These are phyloP conservation scores for Trichomonas tenax DNA, from an alignment of 208 protist genomes.

Conservation along the genomic window DNA sequence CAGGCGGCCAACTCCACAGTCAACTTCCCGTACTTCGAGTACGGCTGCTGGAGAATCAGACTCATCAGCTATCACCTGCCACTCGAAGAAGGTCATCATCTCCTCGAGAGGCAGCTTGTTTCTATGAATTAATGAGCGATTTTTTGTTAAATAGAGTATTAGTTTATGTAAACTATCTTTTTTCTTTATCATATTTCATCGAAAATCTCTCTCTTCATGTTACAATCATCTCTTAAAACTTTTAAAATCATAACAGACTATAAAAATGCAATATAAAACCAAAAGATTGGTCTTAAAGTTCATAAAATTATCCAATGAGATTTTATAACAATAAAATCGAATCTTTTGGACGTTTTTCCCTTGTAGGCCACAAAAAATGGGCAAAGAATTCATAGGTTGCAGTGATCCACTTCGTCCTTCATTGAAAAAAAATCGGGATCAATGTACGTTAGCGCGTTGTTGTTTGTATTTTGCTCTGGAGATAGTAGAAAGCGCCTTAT, in stretches of 20 bases:
- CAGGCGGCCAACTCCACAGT: not conserved
- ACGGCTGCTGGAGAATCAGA: not conserved
- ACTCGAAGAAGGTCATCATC: not conserved
- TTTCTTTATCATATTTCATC: not conserved
- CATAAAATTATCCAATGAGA: too few species aligned
- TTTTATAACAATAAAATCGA: too few species aligned
- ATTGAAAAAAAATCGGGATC: too few species aligned
- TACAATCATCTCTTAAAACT: not conserved
- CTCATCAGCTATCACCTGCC: not conserved
- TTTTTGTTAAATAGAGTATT: not conserved
- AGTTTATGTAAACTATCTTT: not conserved
- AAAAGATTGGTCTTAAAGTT: too few species aligned
- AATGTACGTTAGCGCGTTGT: too few species aligned
- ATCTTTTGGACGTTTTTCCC: too few species aligned
- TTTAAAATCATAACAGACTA: not conserved
- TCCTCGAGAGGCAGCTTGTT: not conserved
- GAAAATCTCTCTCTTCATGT: not conserved
- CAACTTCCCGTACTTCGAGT: conserved; percentile 8
- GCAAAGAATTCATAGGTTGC: too few species aligned
- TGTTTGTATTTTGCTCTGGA: too few species aligned
- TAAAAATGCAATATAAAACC: too few species aligned
- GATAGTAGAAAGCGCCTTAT: too few species aligned
- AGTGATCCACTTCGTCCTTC: too few species aligned
- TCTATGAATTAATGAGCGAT: not conserved
- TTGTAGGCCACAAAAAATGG: too few species aligned